These are phyloP conservation scores for Haberlea rhodopensis DNA, from an alignment of 257 asterid genomes.

Conservation along the genomic window DNA sequence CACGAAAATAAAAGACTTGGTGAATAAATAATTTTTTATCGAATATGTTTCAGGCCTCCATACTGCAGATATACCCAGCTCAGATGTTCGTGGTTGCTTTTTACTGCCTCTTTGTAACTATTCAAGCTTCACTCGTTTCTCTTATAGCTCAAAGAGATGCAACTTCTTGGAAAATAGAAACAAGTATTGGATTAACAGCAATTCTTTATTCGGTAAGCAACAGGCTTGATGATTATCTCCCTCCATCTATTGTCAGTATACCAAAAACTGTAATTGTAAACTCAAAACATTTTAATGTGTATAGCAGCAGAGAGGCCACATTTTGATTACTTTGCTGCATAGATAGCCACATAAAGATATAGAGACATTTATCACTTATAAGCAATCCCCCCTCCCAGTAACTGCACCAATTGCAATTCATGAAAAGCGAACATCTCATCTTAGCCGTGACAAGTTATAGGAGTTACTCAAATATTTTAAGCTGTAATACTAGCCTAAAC, in stretches of 20 bases:
- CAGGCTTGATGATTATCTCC: slow-evolving; percentile 8
- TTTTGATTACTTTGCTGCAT: too few relatives aligned
- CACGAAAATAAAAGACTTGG: not conserved
- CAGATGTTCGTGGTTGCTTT: not conserved
- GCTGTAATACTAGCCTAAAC: slow-evolving; percentile 37
- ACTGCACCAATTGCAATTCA: too few relatives aligned
- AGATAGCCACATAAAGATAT: too few relatives aligned
- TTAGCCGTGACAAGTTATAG: too few relatives aligned
- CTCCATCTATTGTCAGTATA: slow-evolving; percentile 4
- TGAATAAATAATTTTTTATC: not conserved
- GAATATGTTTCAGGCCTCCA: not conserved
- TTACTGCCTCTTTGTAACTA: not conserved
- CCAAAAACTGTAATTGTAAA: not conserved
- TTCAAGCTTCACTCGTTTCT: not conserved
- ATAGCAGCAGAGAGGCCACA: too few relatives aligned
- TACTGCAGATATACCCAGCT: not conserved
- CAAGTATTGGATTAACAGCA: slow-evolving; percentile 42
- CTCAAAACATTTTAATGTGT: too few relatives aligned
- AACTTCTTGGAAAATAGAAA: slow-evolving; percentile 5
- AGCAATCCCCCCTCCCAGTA: too few relatives aligned
- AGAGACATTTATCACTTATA: too few relatives aligned
- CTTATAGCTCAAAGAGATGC: not conserved
- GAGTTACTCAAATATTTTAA: not conserved
- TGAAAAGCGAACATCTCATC: too few relatives aligned
- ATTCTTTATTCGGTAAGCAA: slow-evolving; percentile 45